Base-by-base conservation (phyloP, 495 filamentous ascomycete genomes). In the Aspergillus sparsus region DNA sequence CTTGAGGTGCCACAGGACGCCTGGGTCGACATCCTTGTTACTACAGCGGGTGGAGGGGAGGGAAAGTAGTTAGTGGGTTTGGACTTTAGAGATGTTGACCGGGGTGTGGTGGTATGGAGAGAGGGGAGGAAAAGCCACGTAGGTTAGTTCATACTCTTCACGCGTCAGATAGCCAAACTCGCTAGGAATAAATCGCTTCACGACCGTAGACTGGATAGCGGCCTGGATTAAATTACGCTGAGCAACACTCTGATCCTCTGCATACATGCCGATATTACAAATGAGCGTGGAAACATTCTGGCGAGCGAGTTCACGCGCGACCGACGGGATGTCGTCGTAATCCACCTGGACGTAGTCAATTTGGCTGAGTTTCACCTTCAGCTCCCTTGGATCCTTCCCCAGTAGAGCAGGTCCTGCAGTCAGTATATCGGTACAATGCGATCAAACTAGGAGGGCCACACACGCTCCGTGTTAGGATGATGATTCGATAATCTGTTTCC, bases 321-420 rank as follows among this genome's bases (percentile, higher is more conserved):
- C 15, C 6, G 44, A 21, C 13, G 44, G n/a, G n/a, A 47, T 21
- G 16, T 47, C 44, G 10, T 47, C 44, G 44, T 47, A 47, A 18
- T 47, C 44, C 6, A 47, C 44, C 44, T 47, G 44, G n/a, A 47
- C n/a, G 44, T 47, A 47, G 9, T 47, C 13, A 18, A 47, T 18
- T 5, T 4, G 44, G 0, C 27, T 16, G n/a, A 21, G 7, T 8
- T 16, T 21, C 4, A 7, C 6, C 16, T 18, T 15, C 4, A 18
- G 44, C 6, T 5, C 12, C 39, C 39, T 42, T 42, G 39, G 12
- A 42, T 42, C 7, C 12, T 42, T 47, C 44, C 1, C 16, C 15
- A 7, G n/a, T 7, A 9, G 44, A 16, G 21, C 21, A 46, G 44
- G n/a, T 46, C 16, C 3, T 46, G 37, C 13, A 13, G 21, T 27